These are phyloP conservation scores for Pholiota adiposa DNA, from an alignment of 1,284 basidiomycete species.

Conservation along the genomic window DNA sequence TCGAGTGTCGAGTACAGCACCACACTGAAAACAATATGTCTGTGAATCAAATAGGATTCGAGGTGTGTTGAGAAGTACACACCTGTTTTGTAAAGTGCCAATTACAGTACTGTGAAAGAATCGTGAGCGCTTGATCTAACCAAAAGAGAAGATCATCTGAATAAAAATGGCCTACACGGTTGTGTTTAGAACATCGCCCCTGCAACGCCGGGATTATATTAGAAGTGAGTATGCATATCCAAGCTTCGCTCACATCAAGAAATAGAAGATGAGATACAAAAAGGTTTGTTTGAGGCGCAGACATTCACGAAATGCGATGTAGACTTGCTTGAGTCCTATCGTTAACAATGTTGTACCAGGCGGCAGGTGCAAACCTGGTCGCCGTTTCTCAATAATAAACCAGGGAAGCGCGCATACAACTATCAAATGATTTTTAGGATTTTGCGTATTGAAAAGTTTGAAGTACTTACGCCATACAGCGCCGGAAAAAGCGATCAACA, in stretches of 20 bases:
- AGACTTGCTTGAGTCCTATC: constrained; percentile 73
- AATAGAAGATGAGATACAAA: constrained; percentile 76
- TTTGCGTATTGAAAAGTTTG: neutral
- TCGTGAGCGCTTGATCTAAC: constrained; percentile 1
- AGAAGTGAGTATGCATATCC: constrained; percentile 2
- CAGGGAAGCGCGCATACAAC: constrained; percentile 78
- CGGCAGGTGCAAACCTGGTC: constrained; percentile 70
- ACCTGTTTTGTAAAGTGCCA: constrained; percentile 79
- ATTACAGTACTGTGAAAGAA: constrained; percentile 67
- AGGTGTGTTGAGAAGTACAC: constrained; percentile 7
- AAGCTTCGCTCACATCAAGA: constrained; percentile 59
- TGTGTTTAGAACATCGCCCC: constrained; percentile 77
- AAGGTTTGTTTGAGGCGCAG: constrained; percentile 77
- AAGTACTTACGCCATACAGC: constrained; percentile 67
- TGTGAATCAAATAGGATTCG: constrained; percentile 8
- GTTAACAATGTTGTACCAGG: constrained; percentile 65
- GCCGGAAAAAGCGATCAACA: constrained; percentile 76
- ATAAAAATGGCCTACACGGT: constrained; percentile 55
- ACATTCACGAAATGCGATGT: constrained; percentile 69
- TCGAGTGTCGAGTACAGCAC: constrained; percentile 71
- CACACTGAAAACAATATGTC: constrained; percentile 39
- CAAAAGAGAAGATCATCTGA: neutral
- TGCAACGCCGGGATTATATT: constrained; percentile 32
- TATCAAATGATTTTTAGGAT: constrained; percentile 26
- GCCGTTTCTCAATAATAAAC: constrained; percentile 73